These are phyloP conservation scores for Coffea eugenioides DNA, from an alignment of 257 asterid species.

Conservation along the genomic window DNA sequence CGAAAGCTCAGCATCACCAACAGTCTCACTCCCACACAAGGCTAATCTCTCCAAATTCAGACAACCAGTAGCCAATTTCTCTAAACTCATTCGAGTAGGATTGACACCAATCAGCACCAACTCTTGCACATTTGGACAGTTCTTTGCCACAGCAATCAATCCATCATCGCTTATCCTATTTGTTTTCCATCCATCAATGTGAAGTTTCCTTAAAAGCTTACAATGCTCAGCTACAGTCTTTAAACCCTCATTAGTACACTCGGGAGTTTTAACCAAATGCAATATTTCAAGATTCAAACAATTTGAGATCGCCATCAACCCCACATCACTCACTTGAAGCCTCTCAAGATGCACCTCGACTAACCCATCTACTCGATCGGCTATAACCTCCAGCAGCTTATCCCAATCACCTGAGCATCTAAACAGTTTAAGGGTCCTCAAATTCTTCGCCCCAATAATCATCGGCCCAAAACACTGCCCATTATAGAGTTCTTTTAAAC, in stretches of 20 bases:
- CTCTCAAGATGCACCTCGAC: conserved; percentile 75
- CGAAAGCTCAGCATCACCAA: conserved; percentile 75
- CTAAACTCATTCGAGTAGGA: conserved; percentile 60
- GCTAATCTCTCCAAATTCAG: conserved; percentile 79
- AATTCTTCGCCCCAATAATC: conserved; percentile 60
- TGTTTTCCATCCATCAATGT: conserved; percentile 89
- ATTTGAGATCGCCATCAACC: conserved; percentile 52
- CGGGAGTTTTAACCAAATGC: conserved; percentile 85
- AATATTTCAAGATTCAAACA: conserved; percentile 61
- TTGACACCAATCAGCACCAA: conserved; percentile 84
- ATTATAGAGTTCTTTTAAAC: conserved; percentile 77
- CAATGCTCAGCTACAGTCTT: conserved; percentile 62
- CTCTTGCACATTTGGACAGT: conserved; percentile 70
- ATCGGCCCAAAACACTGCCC: conserved; percentile 80
- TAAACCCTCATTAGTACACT: conserved; percentile 70
- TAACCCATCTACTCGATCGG: conserved; percentile 41
- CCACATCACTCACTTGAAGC: conserved; percentile 75
- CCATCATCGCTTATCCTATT: conserved; percentile 81
- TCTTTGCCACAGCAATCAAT: conserved; percentile 64
- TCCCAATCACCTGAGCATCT: conserved; percentile 96
- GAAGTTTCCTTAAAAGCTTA: conserved; percentile 64
- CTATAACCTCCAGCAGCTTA: conserved; percentile 49
- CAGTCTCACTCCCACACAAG: conserved; percentile 78
- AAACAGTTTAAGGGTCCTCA: conserved; percentile 64
- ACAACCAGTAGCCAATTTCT: conserved; percentile 61